Percentiles rank a stretch among this genome's conserved stretches.
These are phyloP conservation scores for Pelagophyceae sp. DNA, from an alignment of 352 stramenopile genomes.

Conservation along the genomic window DNA sequence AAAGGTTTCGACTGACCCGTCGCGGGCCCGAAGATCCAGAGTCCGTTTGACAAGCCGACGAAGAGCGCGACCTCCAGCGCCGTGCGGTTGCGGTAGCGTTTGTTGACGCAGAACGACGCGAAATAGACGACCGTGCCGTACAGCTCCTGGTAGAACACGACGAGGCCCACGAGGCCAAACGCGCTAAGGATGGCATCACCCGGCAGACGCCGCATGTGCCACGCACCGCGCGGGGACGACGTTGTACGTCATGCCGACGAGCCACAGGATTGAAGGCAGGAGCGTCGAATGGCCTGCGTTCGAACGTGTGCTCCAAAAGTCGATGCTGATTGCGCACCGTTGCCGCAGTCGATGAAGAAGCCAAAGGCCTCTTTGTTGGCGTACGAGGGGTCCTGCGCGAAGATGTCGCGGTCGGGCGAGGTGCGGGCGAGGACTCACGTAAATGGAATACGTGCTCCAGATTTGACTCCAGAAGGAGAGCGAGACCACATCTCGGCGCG, in stretches of 20 bases:
- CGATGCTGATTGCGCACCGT: too few species aligned
- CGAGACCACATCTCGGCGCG: constrained; percentile 23
- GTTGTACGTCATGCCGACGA: constrained; percentile 20
- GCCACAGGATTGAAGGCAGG: constrained; percentile 32
- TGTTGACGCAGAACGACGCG: constrained; percentile 32
- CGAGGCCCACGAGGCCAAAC: constrained; percentile 32
- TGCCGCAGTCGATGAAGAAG: constrained; percentile 40
- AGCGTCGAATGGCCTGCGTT: constrained; percentile 39
- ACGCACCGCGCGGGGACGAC: constrained; percentile 2
- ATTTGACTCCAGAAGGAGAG: constrained; percentile 38
- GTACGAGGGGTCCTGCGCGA: constrained; percentile 37
- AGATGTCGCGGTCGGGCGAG: too few species aligned
- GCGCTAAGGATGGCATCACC: too few species aligned
- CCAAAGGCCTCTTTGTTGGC: constrained; percentile 29
- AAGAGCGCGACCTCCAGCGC: constrained; percentile 23
- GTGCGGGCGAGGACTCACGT: too few species aligned
- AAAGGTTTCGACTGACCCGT: too few species aligned
- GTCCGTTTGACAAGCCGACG: constrained; percentile 32
- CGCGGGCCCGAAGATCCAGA: constrained; percentile 34
- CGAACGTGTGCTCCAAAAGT: too few species aligned
- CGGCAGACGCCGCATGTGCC: too few species aligned
- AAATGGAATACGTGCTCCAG: constrained; percentile 40
- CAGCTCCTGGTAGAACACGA: constrained; percentile 37
- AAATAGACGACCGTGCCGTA: constrained; percentile 41
- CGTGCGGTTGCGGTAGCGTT: constrained; percentile 24